Percentiles rank a stretch among this genome's conserved stretches.
phyloP scores from a whole-genome alignment of 1,284 basidiomycete genomes.

The Cryptococcus hybrid region DNA sequence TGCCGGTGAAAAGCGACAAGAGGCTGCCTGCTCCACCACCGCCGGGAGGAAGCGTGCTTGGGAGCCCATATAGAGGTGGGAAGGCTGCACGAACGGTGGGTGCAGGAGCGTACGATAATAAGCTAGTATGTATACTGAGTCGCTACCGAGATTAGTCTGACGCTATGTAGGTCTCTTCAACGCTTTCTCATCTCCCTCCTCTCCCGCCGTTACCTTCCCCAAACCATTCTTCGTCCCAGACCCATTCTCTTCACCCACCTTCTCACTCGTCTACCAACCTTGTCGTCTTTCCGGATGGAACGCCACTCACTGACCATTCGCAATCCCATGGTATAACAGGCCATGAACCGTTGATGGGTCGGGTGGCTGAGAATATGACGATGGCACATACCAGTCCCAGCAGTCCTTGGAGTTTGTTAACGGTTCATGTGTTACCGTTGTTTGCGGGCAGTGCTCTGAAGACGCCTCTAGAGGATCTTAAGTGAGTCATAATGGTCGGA shows the following conservation, averaged over 20 bases:
- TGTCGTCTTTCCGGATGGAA: constrained; percentile 41
- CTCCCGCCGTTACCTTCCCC: constrained; percentile 23
- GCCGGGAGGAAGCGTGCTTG: constrained; percentile 7
- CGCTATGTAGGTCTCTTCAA: constrained; percentile 38
- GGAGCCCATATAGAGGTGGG: constrained; percentile 24
- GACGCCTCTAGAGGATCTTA: constrained; percentile 88
- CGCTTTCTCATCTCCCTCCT: constrained; percentile 42
- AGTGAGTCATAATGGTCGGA: constrained; percentile 46
- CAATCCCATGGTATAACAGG: background rate
- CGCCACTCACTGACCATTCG: constrained; percentile 22
- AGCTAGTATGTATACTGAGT: constrained; percentile 23
- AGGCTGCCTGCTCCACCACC: constrained; percentile 12
- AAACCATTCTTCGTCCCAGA: background rate
- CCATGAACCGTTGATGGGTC: constrained; percentile 9
- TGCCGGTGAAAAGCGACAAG: constrained; percentile 26
- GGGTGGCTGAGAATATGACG: constrained; percentile 23
- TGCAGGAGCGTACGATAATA: constrained; percentile 42
- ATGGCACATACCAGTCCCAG: constrained; percentile 40
- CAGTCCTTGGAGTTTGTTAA: constrained; percentile 72
- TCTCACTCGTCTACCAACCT: constrained; percentile 13
- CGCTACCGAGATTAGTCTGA: background rate
- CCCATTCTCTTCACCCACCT: background rate
- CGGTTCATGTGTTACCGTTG: constrained; percentile 80
- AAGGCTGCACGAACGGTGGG: constrained; percentile 22
- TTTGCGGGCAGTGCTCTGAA: constrained; percentile 90